phyloP scores from a whole-genome alignment of 2,329 filamentous ascomycete genomes.

The Colletotrichum trifolii region DNA sequence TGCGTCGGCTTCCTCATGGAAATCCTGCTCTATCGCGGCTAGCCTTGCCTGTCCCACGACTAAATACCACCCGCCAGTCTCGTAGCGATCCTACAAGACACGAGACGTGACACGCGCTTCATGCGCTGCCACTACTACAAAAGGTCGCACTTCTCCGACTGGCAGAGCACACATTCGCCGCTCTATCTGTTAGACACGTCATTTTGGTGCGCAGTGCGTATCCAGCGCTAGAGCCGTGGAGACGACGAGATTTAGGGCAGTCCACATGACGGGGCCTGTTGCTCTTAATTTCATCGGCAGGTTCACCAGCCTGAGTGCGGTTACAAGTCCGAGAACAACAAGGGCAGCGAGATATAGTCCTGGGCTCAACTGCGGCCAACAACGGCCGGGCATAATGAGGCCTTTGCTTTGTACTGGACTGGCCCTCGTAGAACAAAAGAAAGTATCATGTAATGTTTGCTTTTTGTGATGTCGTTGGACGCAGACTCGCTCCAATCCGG shows the following conservation, averaged over 20 bases:
- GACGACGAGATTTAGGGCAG: too few species aligned
- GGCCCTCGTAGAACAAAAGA: conserved; percentile 27
- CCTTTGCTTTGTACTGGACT: not conserved
- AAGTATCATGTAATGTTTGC: conserved; percentile 19
- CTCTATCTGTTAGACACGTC: too few species aligned
- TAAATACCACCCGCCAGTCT: conserved; percentile 19
- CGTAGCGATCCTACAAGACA: conserved; percentile 14
- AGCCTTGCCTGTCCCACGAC: conserved; percentile 21
- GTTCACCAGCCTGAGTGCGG: too few species aligned
- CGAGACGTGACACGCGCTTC: conserved; percentile 15
- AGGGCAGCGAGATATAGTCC: too few species aligned
- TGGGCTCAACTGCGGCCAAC: too few species aligned
- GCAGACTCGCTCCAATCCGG: conserved; percentile 24
- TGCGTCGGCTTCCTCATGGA: conserved; percentile 13
- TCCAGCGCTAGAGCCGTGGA: too few species aligned
- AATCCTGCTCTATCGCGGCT: conserved; percentile 19
- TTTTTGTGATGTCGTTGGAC: conserved; percentile 21
- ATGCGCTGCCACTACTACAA: conserved; percentile 33
- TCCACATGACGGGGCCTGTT: too few species aligned
- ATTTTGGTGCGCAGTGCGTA: too few species aligned
- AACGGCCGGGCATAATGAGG: not conserved
- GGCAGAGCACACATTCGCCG: too few species aligned
- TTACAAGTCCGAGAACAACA: too few species aligned
- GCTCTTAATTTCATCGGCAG: too few species aligned
- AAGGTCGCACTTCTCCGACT: conserved; percentile 14